Base-by-base conservation (phyloP, 257 asterid species). In the Gardenia jasminoides region DNA sequence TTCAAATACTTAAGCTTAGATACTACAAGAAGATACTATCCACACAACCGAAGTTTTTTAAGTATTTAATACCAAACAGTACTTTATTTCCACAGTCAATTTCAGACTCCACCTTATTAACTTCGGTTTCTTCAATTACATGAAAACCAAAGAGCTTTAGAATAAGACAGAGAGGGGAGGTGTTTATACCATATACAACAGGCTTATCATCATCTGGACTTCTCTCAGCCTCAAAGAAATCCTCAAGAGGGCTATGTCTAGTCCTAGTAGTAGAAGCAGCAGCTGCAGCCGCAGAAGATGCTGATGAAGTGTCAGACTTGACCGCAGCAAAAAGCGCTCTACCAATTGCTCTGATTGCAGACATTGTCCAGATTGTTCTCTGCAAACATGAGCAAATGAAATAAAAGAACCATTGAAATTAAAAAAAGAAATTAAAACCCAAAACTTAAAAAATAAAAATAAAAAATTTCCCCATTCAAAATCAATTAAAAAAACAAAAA, bases 281-380 rank as follows among this genome's bases (percentile, higher is more conserved):
- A 9, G 90, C 86, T 36, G 41, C 41, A 36, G 41, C 41, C 4
- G 41, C 41, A 36, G 41, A 36, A 36, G 41, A 36, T 72, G 89
- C 89, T 59, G 94, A 85, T 65, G 94, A 85, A 72, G 91, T 79
- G 83, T 93, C 93, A 10, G 92, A 82, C 85, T 85, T 91, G 74
- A 92, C 94, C 20, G 93, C 93, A 82, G 94, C 91, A 84, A 86
- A 88, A 70, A 93, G 89, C 28, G 92, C 77, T 89, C 95, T 88
- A 86, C 94, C 94, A 33, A 92, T 86, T n/a, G 80, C 80, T 79
- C 83, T 83, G 16, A 83, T 74, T 10, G 73, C 58, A 68, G 83
- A 83, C 86, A 83, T 80, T 72, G 41, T 39, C 69, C 11, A 47
- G 47, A 43, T 75, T 64, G 19, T 46, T 74, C n/a, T 70, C 7